A percentile compares a stretch with the other conserved stretches of the same genome.
These are phyloP conservation scores for Picea abies DNA, from an alignment of 83 land plant genomes.

Conservation along the genomic window DNA sequence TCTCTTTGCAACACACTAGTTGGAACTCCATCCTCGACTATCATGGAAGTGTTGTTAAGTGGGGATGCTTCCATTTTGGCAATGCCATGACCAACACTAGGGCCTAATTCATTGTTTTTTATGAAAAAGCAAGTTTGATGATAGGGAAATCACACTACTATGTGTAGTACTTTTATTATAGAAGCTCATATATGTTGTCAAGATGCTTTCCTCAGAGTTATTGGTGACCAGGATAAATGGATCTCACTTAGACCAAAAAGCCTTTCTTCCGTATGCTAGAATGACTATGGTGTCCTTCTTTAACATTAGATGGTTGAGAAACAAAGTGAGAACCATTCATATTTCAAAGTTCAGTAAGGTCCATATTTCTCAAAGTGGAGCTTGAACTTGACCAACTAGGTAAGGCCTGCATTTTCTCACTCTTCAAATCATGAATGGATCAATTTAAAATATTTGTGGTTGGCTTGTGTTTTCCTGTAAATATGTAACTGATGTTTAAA, in stretches of 20 bases:
- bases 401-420: conserved; percentile 57
- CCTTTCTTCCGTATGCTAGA: conserved; percentile 52
- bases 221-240: conserved; percentile 28
- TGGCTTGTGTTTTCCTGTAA: no score
- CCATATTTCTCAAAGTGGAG: conserved; percentile 10
- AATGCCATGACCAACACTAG: conserved; percentile 44
- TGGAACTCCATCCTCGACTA: not conserved
- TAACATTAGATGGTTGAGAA: conserved; percentile 14
- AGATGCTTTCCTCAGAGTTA: conserved; percentile 31
- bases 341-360: conserved; percentile 21
- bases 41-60: not conserved
- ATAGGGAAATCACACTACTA: conserved; percentile 20
- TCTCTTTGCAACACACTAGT: not conserved
- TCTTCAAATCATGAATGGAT: conserved; percentile 64
- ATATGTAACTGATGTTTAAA: no score
- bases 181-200: conserved; percentile 34
- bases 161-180: conserved; percentile 24
- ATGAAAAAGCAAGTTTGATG: no score
- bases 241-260: conserved; percentile 38
- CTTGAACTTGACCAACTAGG: conserved; percentile 17
- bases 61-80: conserved; percentile 44
- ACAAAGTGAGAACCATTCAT: not conserved
- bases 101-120: conserved; percentile 69
- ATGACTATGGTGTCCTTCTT: conserved; percentile 52
- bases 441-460: conserved; percentile 64